phyloP scores from a whole-genome alignment of 2,329 filamentous ascomycete genomes.

The Scopulariopsis brevicaulis region DNA sequence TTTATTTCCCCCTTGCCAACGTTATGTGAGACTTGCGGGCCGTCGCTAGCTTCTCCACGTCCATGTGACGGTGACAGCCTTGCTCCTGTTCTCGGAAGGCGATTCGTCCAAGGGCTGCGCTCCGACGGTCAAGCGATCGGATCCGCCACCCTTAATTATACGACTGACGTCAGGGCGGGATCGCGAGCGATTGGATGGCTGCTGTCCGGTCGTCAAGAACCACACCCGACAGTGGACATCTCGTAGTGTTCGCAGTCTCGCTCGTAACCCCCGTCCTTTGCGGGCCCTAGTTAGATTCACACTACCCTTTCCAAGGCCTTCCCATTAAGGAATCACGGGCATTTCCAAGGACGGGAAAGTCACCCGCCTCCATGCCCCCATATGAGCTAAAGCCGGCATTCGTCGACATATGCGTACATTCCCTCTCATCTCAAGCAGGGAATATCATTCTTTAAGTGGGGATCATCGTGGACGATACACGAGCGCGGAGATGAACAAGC shows the following conservation, averaged over 20 bases:
- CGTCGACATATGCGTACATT: too few relatives aligned
- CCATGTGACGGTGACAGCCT: background rate
- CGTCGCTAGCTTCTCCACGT: background rate
- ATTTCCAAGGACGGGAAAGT: too few relatives aligned
- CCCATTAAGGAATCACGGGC: too few relatives aligned
- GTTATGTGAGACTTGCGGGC: background rate
- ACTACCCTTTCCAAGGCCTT: too few relatives aligned
- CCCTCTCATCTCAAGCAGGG: too few relatives aligned
- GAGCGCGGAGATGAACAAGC: background rate
- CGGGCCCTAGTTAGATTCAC: too few relatives aligned
- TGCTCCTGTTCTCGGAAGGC: background rate
- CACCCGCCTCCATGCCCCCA: too few relatives aligned
- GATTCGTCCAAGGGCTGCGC: background rate
- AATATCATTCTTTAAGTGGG: too few relatives aligned
- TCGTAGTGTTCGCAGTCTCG: background rate
- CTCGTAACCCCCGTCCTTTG: too few relatives aligned
- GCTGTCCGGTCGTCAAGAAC: too few relatives aligned
- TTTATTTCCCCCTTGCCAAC: background rate
- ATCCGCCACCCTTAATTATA: background rate
- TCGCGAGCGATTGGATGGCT: background rate
- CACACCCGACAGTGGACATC: background rate
- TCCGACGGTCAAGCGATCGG: background rate
- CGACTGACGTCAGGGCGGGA: background rate
- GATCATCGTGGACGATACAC: background rate
- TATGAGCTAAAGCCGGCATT: too few relatives aligned